phyloP scores from a whole-genome alignment of 2,329 filamentous ascomycete genomes.

The Tolypocladium guangdongense region DNA sequence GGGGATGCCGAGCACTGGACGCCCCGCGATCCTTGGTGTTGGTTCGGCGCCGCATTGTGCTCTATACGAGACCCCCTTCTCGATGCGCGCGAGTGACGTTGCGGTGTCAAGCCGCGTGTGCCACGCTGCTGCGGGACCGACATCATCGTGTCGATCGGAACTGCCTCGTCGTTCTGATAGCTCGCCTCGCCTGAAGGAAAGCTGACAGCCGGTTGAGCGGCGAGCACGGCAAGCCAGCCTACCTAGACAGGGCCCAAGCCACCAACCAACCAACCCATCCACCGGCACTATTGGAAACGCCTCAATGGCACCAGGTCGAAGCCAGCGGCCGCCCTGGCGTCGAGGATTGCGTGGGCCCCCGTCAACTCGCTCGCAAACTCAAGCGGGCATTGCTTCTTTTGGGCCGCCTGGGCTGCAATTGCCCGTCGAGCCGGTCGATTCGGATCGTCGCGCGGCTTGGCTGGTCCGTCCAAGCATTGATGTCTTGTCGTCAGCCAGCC shows the following conservation, averaged over 20 bases:
- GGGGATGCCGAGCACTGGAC: neutral
- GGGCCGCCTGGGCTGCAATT: neutral
- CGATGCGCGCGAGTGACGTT: neutral
- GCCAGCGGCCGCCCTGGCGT: neutral
- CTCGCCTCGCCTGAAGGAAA: neutral
- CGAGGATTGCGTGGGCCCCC: neutral
- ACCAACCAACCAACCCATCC: neutral
- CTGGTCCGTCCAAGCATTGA: neutral
- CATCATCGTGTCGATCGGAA: neutral
- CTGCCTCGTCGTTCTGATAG: neutral
- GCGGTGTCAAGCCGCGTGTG: neutral
- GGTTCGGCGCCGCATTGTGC: neutral
- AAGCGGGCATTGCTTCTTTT: neutral
- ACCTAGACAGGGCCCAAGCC: neutral
- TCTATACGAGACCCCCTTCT: neutral
- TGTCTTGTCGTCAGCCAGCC: too few relatives aligned
- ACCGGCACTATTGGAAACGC: neutral
- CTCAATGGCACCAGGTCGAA: neutral
- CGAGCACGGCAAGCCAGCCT: neutral
- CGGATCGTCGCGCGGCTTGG: neutral
- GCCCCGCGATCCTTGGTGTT: neutral
- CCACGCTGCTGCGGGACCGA: neutral
- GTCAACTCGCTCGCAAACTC: neutral
- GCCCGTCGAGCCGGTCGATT: neutral
- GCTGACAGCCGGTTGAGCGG: neutral